Evolutionary conservation across 1,139 yeast genomes (phyloP), one percentile per base, ranked within the genome.

Genomic region (Arxiozyma heterogenica): DNA sequence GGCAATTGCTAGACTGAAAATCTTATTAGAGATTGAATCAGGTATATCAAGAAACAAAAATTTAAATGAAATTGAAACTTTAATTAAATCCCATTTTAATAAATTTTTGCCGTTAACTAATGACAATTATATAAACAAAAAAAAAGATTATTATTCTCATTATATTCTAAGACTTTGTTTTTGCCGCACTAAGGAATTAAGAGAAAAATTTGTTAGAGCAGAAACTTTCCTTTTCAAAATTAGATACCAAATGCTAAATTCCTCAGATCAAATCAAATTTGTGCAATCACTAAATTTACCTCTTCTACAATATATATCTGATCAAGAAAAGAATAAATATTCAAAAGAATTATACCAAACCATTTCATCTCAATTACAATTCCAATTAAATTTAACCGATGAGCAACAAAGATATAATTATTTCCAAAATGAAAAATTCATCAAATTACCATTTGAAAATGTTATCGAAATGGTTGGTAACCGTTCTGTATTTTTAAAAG

Each of bases 111-210:
- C 97, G 0, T 73, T 89, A 63, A 59, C 61, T 54, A 69, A 73
- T 49, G 65, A 71, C 53, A 63, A 72, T 56, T 71, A 73, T 53
- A 71, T 68, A 46, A 95, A 89, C 66, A 78, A 95, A 59, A 79
- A 80, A 60, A 93, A 91, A 67, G 99, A 93, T 69, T 93, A 89
- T 65, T 90, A 88, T 67, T 86, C 96, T 18, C 99, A 93, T 71
- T 93, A 75, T 65, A 91, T 91, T 47, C 73, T 93, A 59, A 75
- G 97, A 55, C 75, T 93, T 51, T 96, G 95, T 53, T 93, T 93
- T 66, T 88, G 98, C 65, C 80, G 96, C 58, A 81, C 86, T n/a
- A 88, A 87, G 54, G 98, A 93, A 57, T 76, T 91, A 52, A 77
- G 98, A 54, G 80, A 77, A 49, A 82, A 93, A 64, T 91, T 93